Evolutionary conservation across 768 basidiomycete species (phyloP).

Genomic region (Tulasnella sp.): DNA sequence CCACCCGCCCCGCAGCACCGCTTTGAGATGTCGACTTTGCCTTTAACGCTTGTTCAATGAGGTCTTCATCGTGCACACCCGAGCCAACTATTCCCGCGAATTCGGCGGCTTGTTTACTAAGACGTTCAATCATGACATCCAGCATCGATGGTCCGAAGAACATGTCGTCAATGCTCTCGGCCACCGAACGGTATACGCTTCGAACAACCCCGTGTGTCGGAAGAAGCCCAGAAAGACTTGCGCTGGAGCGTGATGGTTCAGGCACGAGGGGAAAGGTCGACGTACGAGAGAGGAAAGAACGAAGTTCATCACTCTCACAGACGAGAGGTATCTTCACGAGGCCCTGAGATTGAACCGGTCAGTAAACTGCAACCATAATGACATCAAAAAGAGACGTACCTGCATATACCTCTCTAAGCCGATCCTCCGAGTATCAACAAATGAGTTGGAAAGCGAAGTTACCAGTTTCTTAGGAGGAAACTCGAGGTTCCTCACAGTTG

Average conservation of each 20-base stretch:
- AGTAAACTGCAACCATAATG: background rate
- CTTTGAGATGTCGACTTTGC: slow-evolving; percentile 23
- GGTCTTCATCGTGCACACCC: slow-evolving; percentile 68
- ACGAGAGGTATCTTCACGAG: slow-evolving; percentile 59
- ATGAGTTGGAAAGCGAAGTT: slow-evolving; percentile 70
- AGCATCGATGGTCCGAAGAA: slow-evolving; percentile 93
- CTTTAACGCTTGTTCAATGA: slow-evolving; percentile 67
- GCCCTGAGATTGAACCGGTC: slow-evolving; percentile 33
- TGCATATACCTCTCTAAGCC: slow-evolving; percentile 86
- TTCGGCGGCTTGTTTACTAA: slow-evolving; percentile 81
- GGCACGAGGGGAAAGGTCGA: slow-evolving; percentile 53
- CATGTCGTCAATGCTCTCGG: slow-evolving; percentile 94
- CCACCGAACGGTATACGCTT: slow-evolving; percentile 79
- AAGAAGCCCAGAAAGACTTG: slow-evolving; percentile 36
- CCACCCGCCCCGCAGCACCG: slow-evolving; percentile 38
- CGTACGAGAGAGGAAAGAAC: slow-evolving; percentile 75
- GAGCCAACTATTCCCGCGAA: slow-evolving; percentile 73
- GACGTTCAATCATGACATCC: slow-evolving; percentile 83
- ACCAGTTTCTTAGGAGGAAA: slow-evolving; percentile 93
- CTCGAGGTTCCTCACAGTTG: slow-evolving; percentile 55
- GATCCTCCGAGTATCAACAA: slow-evolving; percentile 66
- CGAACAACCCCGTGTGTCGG: slow-evolving; percentile 69
- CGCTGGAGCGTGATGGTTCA: slow-evolving; percentile 27
- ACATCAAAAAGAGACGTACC: slow-evolving; percentile 33
- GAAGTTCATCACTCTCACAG: slow-evolving; percentile 72